These are phyloP conservation scores for Borovskyia barvae DNA, from an alignment of 208 protist genomes.

Conservation along the genomic window DNA sequence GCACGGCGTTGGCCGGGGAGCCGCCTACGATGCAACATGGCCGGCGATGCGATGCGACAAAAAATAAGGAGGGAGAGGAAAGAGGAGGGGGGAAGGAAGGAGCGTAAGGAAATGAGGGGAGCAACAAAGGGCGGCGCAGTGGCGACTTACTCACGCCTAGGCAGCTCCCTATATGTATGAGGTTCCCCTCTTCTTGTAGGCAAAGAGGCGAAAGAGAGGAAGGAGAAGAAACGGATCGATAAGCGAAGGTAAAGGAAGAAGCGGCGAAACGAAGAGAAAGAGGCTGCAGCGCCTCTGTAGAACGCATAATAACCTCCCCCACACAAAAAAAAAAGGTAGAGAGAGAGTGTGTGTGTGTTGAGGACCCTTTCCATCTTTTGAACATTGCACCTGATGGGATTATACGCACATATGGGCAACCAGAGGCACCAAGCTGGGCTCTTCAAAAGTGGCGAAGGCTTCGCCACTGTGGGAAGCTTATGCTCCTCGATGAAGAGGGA, in stretches of 20 bases:
- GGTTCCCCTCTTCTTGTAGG: not conserved
- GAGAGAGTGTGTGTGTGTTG: too few species aligned
- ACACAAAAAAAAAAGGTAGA: not conserved
- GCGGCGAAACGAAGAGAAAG: constrained; percentile 5
- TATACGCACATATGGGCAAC: too few species aligned
- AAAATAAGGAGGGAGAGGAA: not conserved
- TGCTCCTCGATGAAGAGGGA: too few species aligned
- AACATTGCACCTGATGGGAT: too few species aligned
- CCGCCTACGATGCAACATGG: constrained; percentile 19
- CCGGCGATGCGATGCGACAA: not conserved
- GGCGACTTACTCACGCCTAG: too few species aligned
- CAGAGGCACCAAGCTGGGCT: too few species aligned
- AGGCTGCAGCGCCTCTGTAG: not conserved
- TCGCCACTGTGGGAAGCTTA: too few species aligned
- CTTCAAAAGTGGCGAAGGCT: too few species aligned
- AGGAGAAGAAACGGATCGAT: constrained; percentile 1
- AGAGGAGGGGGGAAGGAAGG: not conserved
- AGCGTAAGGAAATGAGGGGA: not conserved
- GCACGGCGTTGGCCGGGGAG: constrained; percentile 14
- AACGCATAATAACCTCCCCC: not conserved
- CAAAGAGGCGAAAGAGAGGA: constrained; percentile 3
- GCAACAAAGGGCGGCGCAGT: too few species aligned
- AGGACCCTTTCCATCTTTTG: too few species aligned
- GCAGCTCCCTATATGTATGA: not conserved
- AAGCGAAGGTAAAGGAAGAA: not conserved